Base-by-base conservation (phyloP, 768 basidiomycete species). In the Gloeopeniophorella convolvens region DNA sequence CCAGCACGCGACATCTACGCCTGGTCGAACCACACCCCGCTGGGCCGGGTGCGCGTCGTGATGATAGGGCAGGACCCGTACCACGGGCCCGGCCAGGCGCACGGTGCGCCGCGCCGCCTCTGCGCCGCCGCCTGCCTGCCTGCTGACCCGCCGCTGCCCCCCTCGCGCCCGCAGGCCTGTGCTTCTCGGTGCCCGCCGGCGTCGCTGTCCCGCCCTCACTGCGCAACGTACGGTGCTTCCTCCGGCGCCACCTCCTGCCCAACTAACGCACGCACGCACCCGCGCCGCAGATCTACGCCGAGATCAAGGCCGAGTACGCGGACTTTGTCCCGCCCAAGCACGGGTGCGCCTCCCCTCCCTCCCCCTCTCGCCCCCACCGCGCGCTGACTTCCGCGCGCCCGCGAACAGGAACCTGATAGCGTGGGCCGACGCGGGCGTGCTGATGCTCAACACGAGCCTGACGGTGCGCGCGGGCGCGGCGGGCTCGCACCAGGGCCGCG, bases 31-130 rank as follows among this genome's bases (percentile, higher is more conserved):
- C 60, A 63, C 48, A 93, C 90, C 24, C 89, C 90, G 3, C 70
- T 96, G 13, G 84, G 87, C 11, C 80, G 82, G 55, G 80, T 97
- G 55, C 83, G 81, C 63, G 86, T 92, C 23, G 90, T 96, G 42
- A 90, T 96, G 51, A 76, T 97, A 46, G 86, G 87, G 7, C 90
- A 92, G 68, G 91, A 93, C 71, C 90, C 90, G 23, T 93, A 92
- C 65, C 87, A 89, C 63, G 77, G 78, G 54, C 66, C 70, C 32
- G 80, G 82, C 40, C 90, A 93, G 71, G 91, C 91, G 39, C 90
- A 94, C 60, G 91, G 88, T 86, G 57, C 61, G 74, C 33, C 35
- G 23, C 16, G 20, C 21, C 24, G 15, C 20, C 37, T 20, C 46
- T 28, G 47, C 42, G 41, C 37, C 36, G 12, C 24, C 28, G 31